Evolutionary conservation across 768 basidiomycete genomes (phyloP), one percentile per base, ranked within the genome.

Genomic region (Vararia minispora): DNA sequence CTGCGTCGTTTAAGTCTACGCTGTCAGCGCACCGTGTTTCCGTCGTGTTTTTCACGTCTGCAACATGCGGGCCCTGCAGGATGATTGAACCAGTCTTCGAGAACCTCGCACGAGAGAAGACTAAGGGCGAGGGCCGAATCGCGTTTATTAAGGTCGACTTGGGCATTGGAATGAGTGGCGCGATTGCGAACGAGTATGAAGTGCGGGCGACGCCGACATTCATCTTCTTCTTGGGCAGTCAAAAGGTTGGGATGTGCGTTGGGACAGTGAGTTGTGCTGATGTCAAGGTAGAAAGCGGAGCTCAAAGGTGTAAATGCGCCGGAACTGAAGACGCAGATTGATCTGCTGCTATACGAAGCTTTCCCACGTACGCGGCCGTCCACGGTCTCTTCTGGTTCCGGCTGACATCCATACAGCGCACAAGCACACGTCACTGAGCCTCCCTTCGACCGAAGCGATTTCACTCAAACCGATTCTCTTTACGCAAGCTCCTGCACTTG

Each of bases 71-170:
- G 2, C 87, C 90, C 0, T 92, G 91, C 60, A 64, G 72, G 40
- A 74, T 81, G 65, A 84, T 94, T 43, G 83, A 82, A 41, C 90
- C 90, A 0, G 64, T 76, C 1, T 92, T 91, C 45, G 85, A 91
- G 50, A 61, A 74, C 5, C 66, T 94, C 12, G 80, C 90, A 4
- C 67, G 66, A 41, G 72, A 72, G 48, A 82, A 80, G 50, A 59
- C 57, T 4, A 59, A 8, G 49, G 26, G 55, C 45, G 29, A 54
- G 55, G 44, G 60, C 51, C n/a, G 73, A 3, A 71, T 81, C 16
- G 83, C 72, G 2, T 97, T 95, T 48, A 74, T 81, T 3, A 87
- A 88, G 57, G 72, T 95, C 25, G 92, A 97, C 59, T 62, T 88
- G 46, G 73, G 69, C 4, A 70, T 82, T 10, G 84, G 82, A 0